Conservation (phyloP, 192 early-diverging fungal genomes). For the Umbelopsis ramanniana region DNA sequence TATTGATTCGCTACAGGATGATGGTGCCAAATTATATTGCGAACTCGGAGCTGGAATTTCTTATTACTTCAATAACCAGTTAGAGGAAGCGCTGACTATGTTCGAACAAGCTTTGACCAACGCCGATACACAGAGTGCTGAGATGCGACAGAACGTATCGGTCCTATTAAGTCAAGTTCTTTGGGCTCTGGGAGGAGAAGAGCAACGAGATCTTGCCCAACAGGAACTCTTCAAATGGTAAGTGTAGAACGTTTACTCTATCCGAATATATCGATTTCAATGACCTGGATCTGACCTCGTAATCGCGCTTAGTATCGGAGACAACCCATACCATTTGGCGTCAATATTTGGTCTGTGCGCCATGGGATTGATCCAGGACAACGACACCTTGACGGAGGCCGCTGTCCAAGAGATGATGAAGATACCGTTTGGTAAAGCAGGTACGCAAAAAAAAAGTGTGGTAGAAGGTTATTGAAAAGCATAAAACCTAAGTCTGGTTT, state of each 20-base stretch:
- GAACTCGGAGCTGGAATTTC: slow-evolving; percentile 74
- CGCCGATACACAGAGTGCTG: slow-evolving; percentile 49
- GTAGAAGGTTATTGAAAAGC: too few relatives aligned
- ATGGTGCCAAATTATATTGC: slow-evolving; percentile 34
- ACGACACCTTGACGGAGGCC: slow-evolving; percentile 63
- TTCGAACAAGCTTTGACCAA: slow-evolving; percentile 76
- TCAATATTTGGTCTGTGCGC: slow-evolving; percentile 72
- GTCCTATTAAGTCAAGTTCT: slow-evolving; percentile 85
- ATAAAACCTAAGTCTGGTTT: too few relatives aligned
- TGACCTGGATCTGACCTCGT: neutral
- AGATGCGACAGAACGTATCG: slow-evolving; percentile 65
- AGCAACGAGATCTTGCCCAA: slow-evolving; percentile 79
- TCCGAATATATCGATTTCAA: neutral
- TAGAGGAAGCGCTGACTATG: slow-evolving; percentile 68
- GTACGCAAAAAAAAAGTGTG: slow-evolving; percentile 28
- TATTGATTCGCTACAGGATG: slow-evolving; percentile 31
- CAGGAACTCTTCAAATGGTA: slow-evolving; percentile 78
- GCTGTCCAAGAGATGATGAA: slow-evolving; percentile 71
- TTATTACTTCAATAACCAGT: slow-evolving; percentile 70
- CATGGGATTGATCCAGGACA: slow-evolving; percentile 67
- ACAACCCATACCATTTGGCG: slow-evolving; percentile 58
- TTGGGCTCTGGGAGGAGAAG: slow-evolving; percentile 83
- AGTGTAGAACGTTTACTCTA: slow-evolving; percentile 13
- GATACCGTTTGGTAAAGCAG: slow-evolving; percentile 46
- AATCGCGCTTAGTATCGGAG: slow-evolving; percentile 47